These are phyloP conservation scores for Ogataea saltuana DNA, from an alignment of 805 yeast species.

Conservation along the genomic window DNA sequence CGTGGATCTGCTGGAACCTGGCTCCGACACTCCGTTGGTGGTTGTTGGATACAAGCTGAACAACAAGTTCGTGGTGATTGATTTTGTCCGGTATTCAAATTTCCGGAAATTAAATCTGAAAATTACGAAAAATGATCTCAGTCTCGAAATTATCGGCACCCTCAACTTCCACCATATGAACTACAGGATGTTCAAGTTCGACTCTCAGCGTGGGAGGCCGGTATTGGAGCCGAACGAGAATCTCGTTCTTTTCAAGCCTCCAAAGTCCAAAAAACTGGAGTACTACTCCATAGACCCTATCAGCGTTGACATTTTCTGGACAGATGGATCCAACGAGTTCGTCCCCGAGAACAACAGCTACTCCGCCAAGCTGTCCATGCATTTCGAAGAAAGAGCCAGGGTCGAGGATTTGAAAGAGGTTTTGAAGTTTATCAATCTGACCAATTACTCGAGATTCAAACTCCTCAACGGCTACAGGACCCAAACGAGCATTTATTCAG, in stretches of 20 bases:
- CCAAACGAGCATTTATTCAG: slow-evolving; percentile 1
- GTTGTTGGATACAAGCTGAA: slow-evolving; percentile 32
- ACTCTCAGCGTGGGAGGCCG: slow-evolving; percentile 17
- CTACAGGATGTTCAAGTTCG: slow-evolving; percentile 21
- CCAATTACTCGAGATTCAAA: slow-evolving; percentile 29
- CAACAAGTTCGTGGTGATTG: slow-evolving; percentile 29
- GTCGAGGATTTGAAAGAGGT: slow-evolving; percentile 29
- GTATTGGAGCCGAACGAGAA: slow-evolving; percentile 22
- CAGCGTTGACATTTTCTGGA: slow-evolving; percentile 53
- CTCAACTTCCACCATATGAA: slow-evolving; percentile 25
- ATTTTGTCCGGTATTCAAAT: slow-evolving; percentile 21
- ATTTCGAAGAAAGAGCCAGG: slow-evolving; percentile 19
- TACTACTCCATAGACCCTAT: slow-evolving; percentile 78
- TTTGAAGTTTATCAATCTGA: slow-evolving; percentile 34
- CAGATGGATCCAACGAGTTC: slow-evolving; percentile 18
- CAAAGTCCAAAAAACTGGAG: slow-evolving; percentile 68
- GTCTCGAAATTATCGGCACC: slow-evolving; percentile 30
- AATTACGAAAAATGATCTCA: slow-evolving; percentile 22
- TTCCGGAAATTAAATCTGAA: slow-evolving; percentile 19
- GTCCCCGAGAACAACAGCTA: slow-evolving; percentile 22
- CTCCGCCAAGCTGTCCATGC: slow-evolving; percentile 31
- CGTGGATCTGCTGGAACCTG: slow-evolving; percentile 22
- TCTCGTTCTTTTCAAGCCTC: slow-evolving; percentile 65
- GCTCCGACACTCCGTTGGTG: slow-evolving; percentile 15
- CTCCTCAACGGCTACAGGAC: slow-evolving; percentile 14